Evolutionary conservation across 768 basidiomycete species (phyloP).

Genomic region (Clitopilus passeckerianus): DNA sequence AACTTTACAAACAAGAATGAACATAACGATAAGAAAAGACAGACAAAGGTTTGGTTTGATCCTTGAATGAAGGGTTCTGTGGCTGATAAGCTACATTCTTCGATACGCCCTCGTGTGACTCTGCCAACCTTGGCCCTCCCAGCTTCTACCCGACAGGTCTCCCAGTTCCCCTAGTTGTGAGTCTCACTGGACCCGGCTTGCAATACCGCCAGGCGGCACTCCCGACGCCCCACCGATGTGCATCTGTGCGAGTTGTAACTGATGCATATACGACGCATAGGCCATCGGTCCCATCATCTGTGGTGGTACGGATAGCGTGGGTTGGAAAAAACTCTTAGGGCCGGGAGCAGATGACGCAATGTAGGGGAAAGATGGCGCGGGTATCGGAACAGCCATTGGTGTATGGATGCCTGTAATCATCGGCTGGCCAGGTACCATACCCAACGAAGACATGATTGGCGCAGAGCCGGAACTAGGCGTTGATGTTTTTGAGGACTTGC

Average conservation of each 20-base stretch:
- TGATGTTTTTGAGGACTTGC: constrained; percentile 14
- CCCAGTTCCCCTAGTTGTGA: no score
- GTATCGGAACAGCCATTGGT: constrained; percentile 4
- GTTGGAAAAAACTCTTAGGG: not conserved
- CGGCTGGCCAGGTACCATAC: constrained; percentile 5
- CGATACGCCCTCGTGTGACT: no score
- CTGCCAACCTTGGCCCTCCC: not conserved
- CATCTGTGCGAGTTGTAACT: constrained; percentile 15
- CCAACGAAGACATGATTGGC: constrained; percentile 6
- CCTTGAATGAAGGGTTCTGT: no score
- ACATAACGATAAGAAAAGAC: no score
- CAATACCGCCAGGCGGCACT: no score
- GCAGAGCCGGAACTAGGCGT: not conserved
- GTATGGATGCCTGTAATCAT: constrained; percentile 6
- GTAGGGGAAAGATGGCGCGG: constrained; percentile 9
- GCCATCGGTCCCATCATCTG: constrained; percentile 11
- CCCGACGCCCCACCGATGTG: constrained; percentile 7
- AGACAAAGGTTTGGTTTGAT: no score
- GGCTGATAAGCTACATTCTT: no score
- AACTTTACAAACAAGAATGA: no score
- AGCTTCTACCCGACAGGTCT: not conserved
- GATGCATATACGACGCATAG: constrained; percentile 18
- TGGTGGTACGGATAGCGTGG: constrained; percentile 1
- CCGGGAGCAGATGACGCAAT: not conserved
- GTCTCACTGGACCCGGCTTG: no score